Evolutionary conservation across 176 grass and related monocot species (phyloP).

Genomic region (Rhynchospora breviuscula): DNA sequence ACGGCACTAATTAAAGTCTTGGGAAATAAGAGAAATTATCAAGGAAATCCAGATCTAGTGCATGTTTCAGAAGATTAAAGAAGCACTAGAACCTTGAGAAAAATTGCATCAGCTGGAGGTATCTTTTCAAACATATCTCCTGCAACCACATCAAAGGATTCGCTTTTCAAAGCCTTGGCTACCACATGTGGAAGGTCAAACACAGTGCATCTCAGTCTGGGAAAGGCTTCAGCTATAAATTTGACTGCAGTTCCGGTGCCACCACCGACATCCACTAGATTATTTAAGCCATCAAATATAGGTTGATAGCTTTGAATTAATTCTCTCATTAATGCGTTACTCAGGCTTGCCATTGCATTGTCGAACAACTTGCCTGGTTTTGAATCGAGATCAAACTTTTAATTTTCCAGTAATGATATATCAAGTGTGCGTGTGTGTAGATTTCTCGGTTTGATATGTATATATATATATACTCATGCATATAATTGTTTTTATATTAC

Average conservation of each 20-base stretch:
- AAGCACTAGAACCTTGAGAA: slow-evolving; percentile 25
- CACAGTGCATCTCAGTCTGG: slow-evolving; percentile 31
- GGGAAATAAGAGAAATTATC: no score
- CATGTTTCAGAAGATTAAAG: no score
- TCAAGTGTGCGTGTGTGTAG: no score
- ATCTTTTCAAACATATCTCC: slow-evolving; percentile 41
- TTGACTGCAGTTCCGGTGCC: slow-evolving; percentile 23
- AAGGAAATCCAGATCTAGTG: no score
- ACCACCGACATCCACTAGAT: slow-evolving; percentile 42
- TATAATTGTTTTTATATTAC: no score
- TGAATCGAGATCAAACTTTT: background rate
- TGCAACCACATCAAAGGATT: slow-evolving; percentile 18
- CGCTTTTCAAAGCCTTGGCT: background rate
- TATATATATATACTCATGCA: no score
- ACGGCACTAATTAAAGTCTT: no score
- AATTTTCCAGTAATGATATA: background rate
- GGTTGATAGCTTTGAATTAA: background rate
- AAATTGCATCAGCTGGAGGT: slow-evolving; percentile 25
- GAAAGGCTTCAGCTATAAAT: slow-evolving; percentile 34
- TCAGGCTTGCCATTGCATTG: slow-evolving; percentile 10
- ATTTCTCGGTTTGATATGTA: no score
- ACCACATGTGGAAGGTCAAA: slow-evolving; percentile 44
- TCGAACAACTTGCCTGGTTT: background rate
- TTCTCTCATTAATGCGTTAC: background rate
- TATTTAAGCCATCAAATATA: slow-evolving; percentile 27